A percentile compares a stretch with the other conserved stretches of the same genome.
These are phyloP conservation scores for Amesomyces nigricolor DNA, from an alignment of 2,329 filamentous ascomycete genomes.

Conservation along the genomic window DNA sequence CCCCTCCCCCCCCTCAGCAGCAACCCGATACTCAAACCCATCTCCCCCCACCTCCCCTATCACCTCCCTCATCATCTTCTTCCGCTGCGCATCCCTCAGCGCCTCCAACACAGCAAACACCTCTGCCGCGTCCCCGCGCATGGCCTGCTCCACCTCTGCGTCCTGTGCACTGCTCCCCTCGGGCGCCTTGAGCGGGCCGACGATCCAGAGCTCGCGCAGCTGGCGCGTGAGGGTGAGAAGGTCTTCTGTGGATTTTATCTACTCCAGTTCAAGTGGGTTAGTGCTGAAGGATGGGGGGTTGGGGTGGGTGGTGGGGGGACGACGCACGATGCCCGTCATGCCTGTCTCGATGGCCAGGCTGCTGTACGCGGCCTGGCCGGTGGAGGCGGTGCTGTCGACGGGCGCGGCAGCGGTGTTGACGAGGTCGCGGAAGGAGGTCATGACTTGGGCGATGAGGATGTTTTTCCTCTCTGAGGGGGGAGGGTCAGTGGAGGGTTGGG, in stretches of 20 bases:
- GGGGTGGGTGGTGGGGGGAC: too few relatives aligned
- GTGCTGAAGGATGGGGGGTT: not conserved
- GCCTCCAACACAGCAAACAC: slow-evolving; percentile 33
- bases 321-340: slow-evolving; percentile 33
- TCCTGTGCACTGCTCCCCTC: slow-evolving; percentile 34
- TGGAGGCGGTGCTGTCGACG: slow-evolving; percentile 31
- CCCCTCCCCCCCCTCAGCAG: too few relatives aligned
- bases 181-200: slow-evolving; percentile 41
- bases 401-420: slow-evolving; percentile 35
- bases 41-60: not conserved
- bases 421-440: slow-evolving; percentile 41
- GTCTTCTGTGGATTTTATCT: slow-evolving; percentile 40
- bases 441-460: slow-evolving; percentile 39
- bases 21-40: not conserved
- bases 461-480: slow-evolving; percentile 40
- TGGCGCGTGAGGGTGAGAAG: slow-evolving; percentile 43
- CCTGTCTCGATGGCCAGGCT: slow-evolving; percentile 38
- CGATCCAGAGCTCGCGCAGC: slow-evolving; percentile 46
- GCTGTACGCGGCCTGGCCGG: slow-evolving; percentile 37
- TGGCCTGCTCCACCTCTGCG: slow-evolving; percentile 31
- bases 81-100: slow-evolving; percentile 27
- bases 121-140: slow-evolving; percentile 34
- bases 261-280: not conserved
- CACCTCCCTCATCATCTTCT: slow-evolving; percentile 17
- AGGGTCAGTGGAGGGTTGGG: not conserved